These are phyloP conservation scores for Mycena galericulata DNA, from an alignment of 768 basidiomycete species.

Conservation along the genomic window DNA sequence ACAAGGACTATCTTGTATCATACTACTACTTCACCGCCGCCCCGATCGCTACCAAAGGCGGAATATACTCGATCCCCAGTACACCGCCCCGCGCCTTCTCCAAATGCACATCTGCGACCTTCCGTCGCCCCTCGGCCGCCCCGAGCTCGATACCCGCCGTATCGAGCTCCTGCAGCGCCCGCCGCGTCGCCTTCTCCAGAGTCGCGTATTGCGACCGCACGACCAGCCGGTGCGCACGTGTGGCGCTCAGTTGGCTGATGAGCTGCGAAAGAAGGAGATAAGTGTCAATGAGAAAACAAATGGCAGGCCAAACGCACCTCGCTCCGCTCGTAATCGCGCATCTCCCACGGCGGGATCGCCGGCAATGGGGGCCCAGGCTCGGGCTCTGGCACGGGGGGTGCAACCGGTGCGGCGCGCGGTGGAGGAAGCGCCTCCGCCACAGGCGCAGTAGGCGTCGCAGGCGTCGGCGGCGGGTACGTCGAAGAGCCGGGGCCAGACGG, in stretches of 20 bases:
- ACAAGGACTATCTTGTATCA: not conserved
- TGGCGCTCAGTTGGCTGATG: conserved; percentile 4
- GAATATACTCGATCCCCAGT: conserved; percentile 64
- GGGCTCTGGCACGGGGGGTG: not conserved
- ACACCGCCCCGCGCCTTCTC: conserved; percentile 72
- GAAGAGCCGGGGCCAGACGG: conserved; percentile 2
- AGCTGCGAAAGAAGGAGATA: not conserved
- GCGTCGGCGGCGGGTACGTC: conserved; percentile 1
- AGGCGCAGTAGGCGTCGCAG: conserved; percentile 12
- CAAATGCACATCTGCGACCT: conserved; percentile 67
- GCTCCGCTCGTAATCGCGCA: conserved; percentile 14
- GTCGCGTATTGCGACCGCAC: conserved; percentile 55
- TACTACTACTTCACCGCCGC: not conserved
- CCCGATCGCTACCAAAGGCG: conserved; percentile 11
- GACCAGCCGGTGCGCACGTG: conserved; percentile 52
- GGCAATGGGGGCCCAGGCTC: conserved; percentile 18
- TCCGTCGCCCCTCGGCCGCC: conserved; percentile 68
- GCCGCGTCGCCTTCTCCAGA: conserved; percentile 54
- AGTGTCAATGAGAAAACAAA: conserved; percentile 33
- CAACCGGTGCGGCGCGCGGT: not conserved
- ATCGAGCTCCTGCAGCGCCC: conserved; percentile 73
- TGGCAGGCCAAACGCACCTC: conserved; percentile 18
- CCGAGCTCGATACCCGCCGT: conserved; percentile 69
- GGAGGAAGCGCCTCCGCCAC: conserved; percentile 16
- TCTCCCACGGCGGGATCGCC: conserved; percentile 24